phyloP scores from a whole-genome alignment of 2,329 filamentous ascomycete species.

The Phialemoniopsis sp. region DNA sequence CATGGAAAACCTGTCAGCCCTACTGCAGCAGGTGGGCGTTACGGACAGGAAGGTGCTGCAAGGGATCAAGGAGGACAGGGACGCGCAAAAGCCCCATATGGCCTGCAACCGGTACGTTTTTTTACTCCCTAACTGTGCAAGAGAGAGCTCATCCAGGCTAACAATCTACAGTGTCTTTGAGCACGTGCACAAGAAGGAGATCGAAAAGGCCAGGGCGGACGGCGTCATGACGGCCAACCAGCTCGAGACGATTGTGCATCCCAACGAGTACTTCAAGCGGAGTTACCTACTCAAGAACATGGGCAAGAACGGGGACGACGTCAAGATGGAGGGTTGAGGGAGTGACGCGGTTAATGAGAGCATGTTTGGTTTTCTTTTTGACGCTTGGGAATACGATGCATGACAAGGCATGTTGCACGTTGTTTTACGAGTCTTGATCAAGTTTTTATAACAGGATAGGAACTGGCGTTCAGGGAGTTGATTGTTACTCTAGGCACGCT shows the following conservation, averaged over 20 bases:
- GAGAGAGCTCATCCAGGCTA: constrained; percentile 3
- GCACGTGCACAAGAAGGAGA: constrained; percentile 72
- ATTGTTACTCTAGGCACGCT: no score
- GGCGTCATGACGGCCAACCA: constrained; percentile 68
- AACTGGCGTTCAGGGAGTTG: no score
- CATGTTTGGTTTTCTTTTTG: not conserved
- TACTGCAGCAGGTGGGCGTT: constrained; percentile 78
- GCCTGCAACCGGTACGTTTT: constrained; percentile 76
- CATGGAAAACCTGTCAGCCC: constrained; percentile 73
- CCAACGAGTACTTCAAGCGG: constrained; percentile 96
- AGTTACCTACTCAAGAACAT: constrained; percentile 86
- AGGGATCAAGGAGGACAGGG: constrained; percentile 83
- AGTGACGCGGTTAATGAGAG: not conserved
- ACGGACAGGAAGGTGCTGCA: constrained; percentile 72
- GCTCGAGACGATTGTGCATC: constrained; percentile 92
- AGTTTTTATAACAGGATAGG: no score
- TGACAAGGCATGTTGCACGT: not conserved
- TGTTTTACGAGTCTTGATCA: no score
- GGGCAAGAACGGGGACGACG: constrained; percentile 47
- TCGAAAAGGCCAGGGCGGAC: constrained; percentile 73
- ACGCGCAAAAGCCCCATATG: constrained; percentile 85
- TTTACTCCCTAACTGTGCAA: not conserved
- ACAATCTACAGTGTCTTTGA: constrained; percentile 70
- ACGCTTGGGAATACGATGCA: no score
- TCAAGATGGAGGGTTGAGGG: constrained; percentile 52